phyloP scores from a whole-genome alignment of 345 rosid genomes.

The Balakata baccata region DNA sequence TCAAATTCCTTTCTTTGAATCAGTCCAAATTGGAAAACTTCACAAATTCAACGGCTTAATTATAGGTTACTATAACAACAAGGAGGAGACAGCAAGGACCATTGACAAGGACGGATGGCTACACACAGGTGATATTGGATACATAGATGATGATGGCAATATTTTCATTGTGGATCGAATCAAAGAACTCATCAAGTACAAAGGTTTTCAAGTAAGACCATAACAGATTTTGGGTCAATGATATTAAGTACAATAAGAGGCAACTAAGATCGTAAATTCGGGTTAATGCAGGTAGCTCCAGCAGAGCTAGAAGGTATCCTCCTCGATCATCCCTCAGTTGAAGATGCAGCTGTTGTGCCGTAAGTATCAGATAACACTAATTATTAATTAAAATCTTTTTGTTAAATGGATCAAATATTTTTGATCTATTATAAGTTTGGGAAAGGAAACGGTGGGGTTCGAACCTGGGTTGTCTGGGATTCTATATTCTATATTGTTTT shows the following conservation, averaged over 20 bases:
- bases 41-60: background rate
- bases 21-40: too few species aligned
- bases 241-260: too few species aligned
- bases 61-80: slow-evolving; percentile 61
- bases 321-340: slow-evolving; percentile 64
- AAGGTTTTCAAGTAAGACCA: slow-evolving; percentile 79
- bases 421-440: too few species aligned
- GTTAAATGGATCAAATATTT: too few species aligned
- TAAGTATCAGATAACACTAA: slow-evolving; percentile 32
- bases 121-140: slow-evolving; percentile 88
- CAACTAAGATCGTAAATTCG: too few species aligned
- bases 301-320: slow-evolving; percentile 87
- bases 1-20: too few species aligned
- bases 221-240: too few species aligned
- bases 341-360: slow-evolving; percentile 92
- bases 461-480: too few species aligned
- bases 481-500: too few species aligned
- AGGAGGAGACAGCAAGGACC: slow-evolving; percentile 72
- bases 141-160: slow-evolving; percentile 86
- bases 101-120: slow-evolving; percentile 85
- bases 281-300: slow-evolving; percentile 65
- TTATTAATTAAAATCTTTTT: too few species aligned
- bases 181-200: slow-evolving; percentile 89
- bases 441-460: too few species aligned
- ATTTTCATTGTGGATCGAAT: slow-evolving; percentile 88